Conservation (phyloP, 2,329 filamentous ascomycete species). For the Penicillium glabrum region DNA sequence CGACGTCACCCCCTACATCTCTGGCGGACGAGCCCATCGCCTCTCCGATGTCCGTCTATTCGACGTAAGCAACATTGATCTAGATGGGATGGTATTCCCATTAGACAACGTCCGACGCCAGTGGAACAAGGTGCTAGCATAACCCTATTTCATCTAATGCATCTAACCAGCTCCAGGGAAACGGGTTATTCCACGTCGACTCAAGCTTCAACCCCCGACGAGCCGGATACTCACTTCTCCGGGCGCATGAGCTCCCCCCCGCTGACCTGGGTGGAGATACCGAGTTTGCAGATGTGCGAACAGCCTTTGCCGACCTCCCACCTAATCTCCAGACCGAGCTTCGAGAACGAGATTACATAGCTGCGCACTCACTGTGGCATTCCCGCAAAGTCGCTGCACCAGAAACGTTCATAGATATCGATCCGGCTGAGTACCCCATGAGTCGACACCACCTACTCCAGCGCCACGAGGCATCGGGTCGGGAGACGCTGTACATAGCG, state of each 20-base stretch:
- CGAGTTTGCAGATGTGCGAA: constrained; percentile 54
- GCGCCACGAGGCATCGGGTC: constrained; percentile 51
- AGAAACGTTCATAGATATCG: constrained; percentile 48
- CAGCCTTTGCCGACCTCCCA: constrained; percentile 51
- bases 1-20: constrained; percentile 53
- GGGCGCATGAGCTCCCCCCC: constrained; percentile 52
- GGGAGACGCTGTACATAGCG: constrained; percentile 56
- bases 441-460: constrained; percentile 52
- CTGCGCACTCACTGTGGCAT: constrained; percentile 54
- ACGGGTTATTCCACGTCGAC: constrained; percentile 57
- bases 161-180: constrained; percentile 36
- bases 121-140: constrained; percentile 36
- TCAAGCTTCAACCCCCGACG: constrained; percentile 57
- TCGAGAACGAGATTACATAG: constrained; percentile 45
- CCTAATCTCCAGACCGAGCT: constrained; percentile 35
- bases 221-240: constrained; percentile 53
- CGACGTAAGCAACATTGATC: constrained; percentile 58
- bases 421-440: constrained; percentile 42
- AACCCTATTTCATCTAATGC: neutral
- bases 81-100: constrained; percentile 47
- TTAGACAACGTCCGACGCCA: constrained; percentile 43
- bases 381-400: constrained; percentile 54
- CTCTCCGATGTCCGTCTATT: constrained; percentile 55
- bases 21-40: constrained; percentile 48
- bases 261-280: constrained; percentile 51